phyloP scores from a whole-genome alignment of 768 basidiomycete species.

The Sporobolomyces roseus region DNA sequence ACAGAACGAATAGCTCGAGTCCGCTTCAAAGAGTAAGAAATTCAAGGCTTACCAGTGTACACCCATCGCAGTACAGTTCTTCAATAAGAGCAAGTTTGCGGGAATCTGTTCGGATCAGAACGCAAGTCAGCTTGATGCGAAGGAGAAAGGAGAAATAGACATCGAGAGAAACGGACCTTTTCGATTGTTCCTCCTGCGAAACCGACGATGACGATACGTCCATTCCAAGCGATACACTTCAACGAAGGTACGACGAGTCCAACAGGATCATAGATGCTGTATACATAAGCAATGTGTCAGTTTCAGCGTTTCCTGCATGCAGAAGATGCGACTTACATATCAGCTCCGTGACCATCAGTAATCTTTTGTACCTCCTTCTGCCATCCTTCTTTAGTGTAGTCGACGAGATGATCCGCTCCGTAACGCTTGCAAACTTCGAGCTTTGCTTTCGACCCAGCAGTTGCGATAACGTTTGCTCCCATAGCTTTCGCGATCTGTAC shows the following conservation, averaged over 20 bases:
- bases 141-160: too few species aligned
- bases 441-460: constrained; percentile 61
- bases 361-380: constrained; percentile 81
- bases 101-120: constrained; percentile 59
- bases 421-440: constrained; percentile 68
- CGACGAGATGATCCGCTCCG: constrained; percentile 76
- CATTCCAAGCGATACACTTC: constrained; percentile 93
- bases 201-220: constrained; percentile 85
- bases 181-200: constrained; percentile 82
- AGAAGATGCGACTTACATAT: constrained; percentile 42
- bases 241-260: constrained; percentile 71
- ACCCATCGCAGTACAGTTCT: constrained; percentile 78
- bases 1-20: too few species aligned
- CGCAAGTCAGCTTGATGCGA: too few species aligned
- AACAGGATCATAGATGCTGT: constrained; percentile 70
- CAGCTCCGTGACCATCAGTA: constrained; percentile 77
- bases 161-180: constrained; percentile 55
- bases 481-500: constrained; percentile 90
- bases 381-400: constrained; percentile 75
- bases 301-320: too few species aligned
- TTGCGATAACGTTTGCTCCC: constrained; percentile 91
- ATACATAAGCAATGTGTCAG: background rate
- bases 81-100: constrained; percentile 68
- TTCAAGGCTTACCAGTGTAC: constrained; percentile 60
- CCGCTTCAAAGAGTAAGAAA: too few species aligned